Conservation (phyloP, 2,329 filamentous ascomycete species). For the Westerdykella ornata region DNA sequence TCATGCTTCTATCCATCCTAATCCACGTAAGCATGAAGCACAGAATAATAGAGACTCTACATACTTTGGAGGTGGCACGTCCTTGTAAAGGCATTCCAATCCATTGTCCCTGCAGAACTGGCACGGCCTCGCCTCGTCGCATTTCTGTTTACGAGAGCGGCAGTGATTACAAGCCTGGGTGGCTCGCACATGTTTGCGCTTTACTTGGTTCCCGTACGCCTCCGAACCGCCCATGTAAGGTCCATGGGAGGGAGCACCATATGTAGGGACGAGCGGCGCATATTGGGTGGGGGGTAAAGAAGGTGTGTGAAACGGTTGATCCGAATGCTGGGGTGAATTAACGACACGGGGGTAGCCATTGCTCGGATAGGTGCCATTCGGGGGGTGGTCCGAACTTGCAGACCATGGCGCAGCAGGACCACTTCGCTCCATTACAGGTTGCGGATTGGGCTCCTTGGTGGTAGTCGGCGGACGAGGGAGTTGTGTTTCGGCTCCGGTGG, state of each 20-base stretch:
- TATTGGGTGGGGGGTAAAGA: slow-evolving; percentile 22
- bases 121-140: slow-evolving; percentile 37
- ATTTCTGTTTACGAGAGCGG: slow-evolving; percentile 38
- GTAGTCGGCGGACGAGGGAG: slow-evolving; percentile 11
- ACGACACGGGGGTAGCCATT: slow-evolving; percentile 30
- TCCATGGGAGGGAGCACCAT: slow-evolving; percentile 23
- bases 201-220: slow-evolving; percentile 17
- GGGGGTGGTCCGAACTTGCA: slow-evolving; percentile 28
- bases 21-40: slow-evolving; percentile 14
- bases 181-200: slow-evolving; percentile 35
- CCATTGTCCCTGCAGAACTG: slow-evolving; percentile 75
- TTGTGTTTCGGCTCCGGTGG: slow-evolving; percentile 7
- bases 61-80: slow-evolving; percentile 86
- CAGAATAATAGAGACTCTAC: slow-evolving; percentile 24
- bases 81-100: slow-evolving; percentile 79
- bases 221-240: slow-evolving; percentile 21
- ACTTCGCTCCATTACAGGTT: slow-evolving; percentile 33
- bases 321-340: slow-evolving; percentile 25
- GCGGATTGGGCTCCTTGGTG: slow-evolving; percentile 25
- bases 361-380: slow-evolving; percentile 22
- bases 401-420: slow-evolving; percentile 29
- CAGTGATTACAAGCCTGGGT: slow-evolving; percentile 60
- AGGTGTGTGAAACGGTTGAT: slow-evolving; percentile 28
- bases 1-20: slow-evolving; percentile 46
- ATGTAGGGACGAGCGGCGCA: slow-evolving; percentile 6